Percentiles rank a stretch among this genome's conserved stretches.
Conservation (phyloP, 1,139 yeast genomes). For the Nakaseomyces glabratus region DNA sequence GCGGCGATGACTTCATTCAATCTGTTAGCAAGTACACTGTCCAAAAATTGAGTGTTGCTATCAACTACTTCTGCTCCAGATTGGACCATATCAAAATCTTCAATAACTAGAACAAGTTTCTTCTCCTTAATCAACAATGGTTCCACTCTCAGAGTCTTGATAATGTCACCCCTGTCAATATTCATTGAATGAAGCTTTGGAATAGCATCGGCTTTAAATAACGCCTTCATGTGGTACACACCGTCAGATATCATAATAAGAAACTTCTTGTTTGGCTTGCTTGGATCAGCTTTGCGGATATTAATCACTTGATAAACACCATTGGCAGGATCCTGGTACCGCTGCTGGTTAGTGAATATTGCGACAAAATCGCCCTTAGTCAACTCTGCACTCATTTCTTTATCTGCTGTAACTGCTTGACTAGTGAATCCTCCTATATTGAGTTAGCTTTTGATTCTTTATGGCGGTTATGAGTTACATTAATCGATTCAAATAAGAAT, state of each 20-base stretch:
- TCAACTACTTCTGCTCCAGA: slow-evolving; percentile 38
- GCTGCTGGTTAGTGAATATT: slow-evolving; percentile 24
- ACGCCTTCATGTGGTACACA: slow-evolving; percentile 50
- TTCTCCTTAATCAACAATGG: slow-evolving; percentile 34
- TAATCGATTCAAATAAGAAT: no score
- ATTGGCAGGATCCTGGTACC: slow-evolving; percentile 25
- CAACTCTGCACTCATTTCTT: slow-evolving; percentile 29
- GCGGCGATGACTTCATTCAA: slow-evolving; percentile 40
- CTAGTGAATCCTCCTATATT: no score
- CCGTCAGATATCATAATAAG: slow-evolving; percentile 53
- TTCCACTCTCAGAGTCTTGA: slow-evolving; percentile 27
- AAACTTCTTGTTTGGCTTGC: slow-evolving; percentile 26
- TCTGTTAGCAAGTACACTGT: slow-evolving; percentile 45
- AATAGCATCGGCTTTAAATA: slow-evolving; percentile 52
- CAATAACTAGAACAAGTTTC: slow-evolving; percentile 49
- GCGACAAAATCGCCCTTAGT: slow-evolving; percentile 25
- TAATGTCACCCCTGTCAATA: slow-evolving; percentile 36
- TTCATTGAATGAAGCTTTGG: slow-evolving; percentile 43
- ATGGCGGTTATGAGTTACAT: no score
- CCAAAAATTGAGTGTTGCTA: slow-evolving; percentile 37
- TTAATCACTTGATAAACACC: slow-evolving; percentile 30
- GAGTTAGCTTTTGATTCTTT: no score
- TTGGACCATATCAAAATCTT: slow-evolving; percentile 41
- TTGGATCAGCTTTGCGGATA: slow-evolving; percentile 28
- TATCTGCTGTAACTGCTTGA: no score